Conservation (phyloP, 2,329 filamentous ascomycete species). For the Coniochaeta prunicola region DNA sequence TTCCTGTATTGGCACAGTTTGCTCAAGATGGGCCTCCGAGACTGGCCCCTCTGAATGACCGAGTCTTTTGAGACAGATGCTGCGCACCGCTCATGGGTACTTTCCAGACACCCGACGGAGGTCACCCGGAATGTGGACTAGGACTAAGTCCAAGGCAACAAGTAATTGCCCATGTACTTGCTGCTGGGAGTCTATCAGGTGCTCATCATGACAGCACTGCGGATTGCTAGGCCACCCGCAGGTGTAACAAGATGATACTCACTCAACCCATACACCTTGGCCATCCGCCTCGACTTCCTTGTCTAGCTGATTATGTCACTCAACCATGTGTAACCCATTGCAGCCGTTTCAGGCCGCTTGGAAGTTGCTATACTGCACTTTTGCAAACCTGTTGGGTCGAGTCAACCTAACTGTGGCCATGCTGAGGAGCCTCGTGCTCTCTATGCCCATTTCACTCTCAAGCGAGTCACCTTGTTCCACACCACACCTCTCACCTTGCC, state of each 20-base stretch:
- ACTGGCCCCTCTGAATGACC: not conserved
- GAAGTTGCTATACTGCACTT: not conserved
- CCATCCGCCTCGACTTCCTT: not conserved
- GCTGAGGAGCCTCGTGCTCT: constrained; percentile 2
- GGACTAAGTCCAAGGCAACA: constrained; percentile 2
- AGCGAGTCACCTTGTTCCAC: not conserved
- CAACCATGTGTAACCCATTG: not conserved
- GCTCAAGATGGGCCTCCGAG: not conserved
- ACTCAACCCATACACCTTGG: not conserved
- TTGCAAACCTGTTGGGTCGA: not conserved
- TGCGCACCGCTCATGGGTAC: not conserved
- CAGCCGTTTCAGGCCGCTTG: not conserved
- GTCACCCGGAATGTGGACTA: not conserved
- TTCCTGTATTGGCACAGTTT: not conserved
- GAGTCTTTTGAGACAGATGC: not conserved
- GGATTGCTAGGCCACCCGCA: not conserved
- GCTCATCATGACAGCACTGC: not conserved
- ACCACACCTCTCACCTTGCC: not conserved
- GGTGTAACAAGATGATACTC: not conserved
- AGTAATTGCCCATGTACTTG: not conserved
- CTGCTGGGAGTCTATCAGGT: not conserved
- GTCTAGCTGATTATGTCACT: not conserved
- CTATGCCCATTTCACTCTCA: not conserved
- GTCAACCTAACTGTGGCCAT: constrained; percentile 2
- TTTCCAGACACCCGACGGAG: not conserved